Evolutionary conservation across 2,329 filamentous ascomycete genomes (phyloP), one percentile per base, ranked within the genome.

Genomic region (Aspergillus amoenus): DNA sequence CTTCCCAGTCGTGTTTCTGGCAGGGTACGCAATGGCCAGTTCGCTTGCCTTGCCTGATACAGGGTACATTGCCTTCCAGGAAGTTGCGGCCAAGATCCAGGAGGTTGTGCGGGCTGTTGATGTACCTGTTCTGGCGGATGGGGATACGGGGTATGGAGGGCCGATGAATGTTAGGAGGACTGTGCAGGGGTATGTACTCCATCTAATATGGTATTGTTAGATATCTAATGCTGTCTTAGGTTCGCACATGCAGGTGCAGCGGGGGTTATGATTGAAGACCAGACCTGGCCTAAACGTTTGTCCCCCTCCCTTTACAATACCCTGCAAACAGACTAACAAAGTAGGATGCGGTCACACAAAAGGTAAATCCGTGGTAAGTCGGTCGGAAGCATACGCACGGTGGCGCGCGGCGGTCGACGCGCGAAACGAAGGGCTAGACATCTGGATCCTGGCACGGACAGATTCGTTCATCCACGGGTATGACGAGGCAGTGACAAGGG

Each of bases 271-370:
- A 78, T 81, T 53, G 78, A 81, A 55, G 78, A 80, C 52, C 78
- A 80, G 58, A 78, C 76, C 1, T 81, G 78, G 78, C 78, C 79
- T 5, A 81, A 81, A 55, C 66, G 78, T 80, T 53, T 61, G 73
- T 41, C 15, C 11, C 18, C 18, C 18, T 9, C 11, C 40, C 40
- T 5, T 4, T 9, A 21, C 18, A 1, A 5, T 7, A 11, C 30
- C 39, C 30, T 22, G 27, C 8, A 45, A 22, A 9, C 2, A 27
- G n/a, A n/a, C 15, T 43, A 27, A 24, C 30, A 32, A 46, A 9
- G 11, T 9, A 78, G 74, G 75, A 11, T 78, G 76, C 34, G 75
- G 74, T 2, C 79, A 81, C 56, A 80, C 77, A 1, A 76, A 76
- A 34, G 78, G 78, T 0, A 81, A 80, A 58, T 69, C 69, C 0